Evolutionary conservation across 805 yeast genomes (phyloP).

Genomic region (Wickerhamomyces chaumierensis): DNA sequence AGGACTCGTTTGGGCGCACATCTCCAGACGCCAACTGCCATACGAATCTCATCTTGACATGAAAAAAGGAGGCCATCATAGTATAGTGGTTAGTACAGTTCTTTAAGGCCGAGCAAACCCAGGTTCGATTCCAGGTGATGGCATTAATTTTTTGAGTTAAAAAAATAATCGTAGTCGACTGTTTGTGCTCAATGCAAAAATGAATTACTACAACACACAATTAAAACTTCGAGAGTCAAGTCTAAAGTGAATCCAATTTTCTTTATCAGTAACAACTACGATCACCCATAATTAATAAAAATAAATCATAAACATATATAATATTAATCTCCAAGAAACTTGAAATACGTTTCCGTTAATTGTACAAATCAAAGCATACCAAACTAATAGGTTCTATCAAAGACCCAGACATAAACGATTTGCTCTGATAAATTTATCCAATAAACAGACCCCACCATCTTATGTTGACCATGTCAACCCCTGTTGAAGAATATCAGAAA

Average conservation of each 20-base stretch:
- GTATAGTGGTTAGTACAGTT: constrained; percentile 65
- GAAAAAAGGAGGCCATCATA: constrained; percentile 22
- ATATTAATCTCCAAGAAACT: background rate
- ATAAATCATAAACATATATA: background rate
- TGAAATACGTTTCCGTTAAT: background rate
- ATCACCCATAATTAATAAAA: too few relatives aligned
- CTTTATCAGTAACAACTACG: too few relatives aligned
- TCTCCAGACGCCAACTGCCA: too few relatives aligned
- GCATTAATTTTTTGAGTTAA: constrained; percentile 28
- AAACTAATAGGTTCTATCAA: background rate
- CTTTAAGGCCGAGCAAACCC: constrained; percentile 69
- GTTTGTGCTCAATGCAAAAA: too few relatives aligned
- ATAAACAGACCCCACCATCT: background rate
- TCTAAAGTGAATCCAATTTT: too few relatives aligned
- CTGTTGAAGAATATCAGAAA: background rate
- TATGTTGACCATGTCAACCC: too few relatives aligned
- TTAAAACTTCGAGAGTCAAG: too few relatives aligned
- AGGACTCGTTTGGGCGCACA: too few relatives aligned
- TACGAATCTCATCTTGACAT: too few relatives aligned
- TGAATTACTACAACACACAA: too few relatives aligned
- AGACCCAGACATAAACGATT: background rate
- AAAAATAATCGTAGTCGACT: too few relatives aligned
- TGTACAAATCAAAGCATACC: background rate
- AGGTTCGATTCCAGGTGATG: constrained; percentile 67
- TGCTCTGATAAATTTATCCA: too few relatives aligned